These are phyloP conservation scores for Aotearoamyces nothofagi DNA, from an alignment of 2,329 filamentous ascomycete species.

Conservation along the genomic window DNA sequence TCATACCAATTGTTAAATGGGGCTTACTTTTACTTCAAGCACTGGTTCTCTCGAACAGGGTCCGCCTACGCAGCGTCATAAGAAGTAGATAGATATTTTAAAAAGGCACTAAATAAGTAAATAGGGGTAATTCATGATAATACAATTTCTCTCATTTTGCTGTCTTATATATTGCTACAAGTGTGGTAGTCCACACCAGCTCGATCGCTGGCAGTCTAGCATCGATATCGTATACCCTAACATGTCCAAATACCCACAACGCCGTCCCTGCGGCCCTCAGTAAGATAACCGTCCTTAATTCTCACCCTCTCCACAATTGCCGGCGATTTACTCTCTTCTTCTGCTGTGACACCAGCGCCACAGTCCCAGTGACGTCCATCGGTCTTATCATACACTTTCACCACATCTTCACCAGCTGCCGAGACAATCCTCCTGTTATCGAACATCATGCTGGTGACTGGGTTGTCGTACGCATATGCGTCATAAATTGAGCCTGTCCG, in stretches of 20 bases:
- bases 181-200: too few relatives aligned
- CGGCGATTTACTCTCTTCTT: constrained; percentile 47
- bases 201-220: too few relatives aligned
- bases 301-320: constrained; percentile 71
- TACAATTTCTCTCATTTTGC: too few relatives aligned
- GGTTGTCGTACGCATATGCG: constrained; percentile 86
- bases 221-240: constrained; percentile 20
- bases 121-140: too few relatives aligned
- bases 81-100: too few relatives aligned
- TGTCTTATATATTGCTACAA: too few relatives aligned
- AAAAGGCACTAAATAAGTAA: too few relatives aligned
- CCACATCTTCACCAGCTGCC: constrained; percentile 81
- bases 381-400: constrained; percentile 96
- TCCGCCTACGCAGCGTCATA: too few relatives aligned
- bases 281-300: constrained; percentile 84
- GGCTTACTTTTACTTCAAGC: too few relatives aligned
- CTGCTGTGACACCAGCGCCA: constrained; percentile 62
- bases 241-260: constrained; percentile 85
- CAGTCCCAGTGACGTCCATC: constrained; percentile 96
- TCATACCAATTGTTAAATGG: too few relatives aligned
- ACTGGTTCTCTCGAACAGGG: too few relatives aligned
- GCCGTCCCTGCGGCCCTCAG: constrained; percentile 80
- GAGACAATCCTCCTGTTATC: constrained; percentile 78
- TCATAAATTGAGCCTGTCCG: constrained; percentile 91
- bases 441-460: constrained; percentile 95